Evolutionary conservation across 2,329 filamentous ascomycete species (phyloP).

Genomic region (Davidsoniella australis): DNA sequence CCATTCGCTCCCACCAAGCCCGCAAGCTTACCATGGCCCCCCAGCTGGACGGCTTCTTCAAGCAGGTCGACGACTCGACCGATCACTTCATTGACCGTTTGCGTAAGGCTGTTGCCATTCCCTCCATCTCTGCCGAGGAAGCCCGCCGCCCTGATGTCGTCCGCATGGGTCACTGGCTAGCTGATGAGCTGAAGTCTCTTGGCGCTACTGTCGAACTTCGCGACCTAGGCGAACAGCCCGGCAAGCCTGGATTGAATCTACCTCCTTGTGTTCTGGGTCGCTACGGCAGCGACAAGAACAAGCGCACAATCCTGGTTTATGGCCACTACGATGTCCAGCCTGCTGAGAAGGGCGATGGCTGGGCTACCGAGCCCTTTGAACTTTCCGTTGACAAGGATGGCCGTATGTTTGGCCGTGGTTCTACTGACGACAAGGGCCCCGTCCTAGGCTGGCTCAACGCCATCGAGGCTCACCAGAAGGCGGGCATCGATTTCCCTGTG

Average conservation of each 20-base stretch:
- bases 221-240: slow-evolving; percentile 77
- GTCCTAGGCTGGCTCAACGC: slow-evolving; percentile 96
- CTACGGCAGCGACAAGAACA: slow-evolving; percentile 81
- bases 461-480: slow-evolving; percentile 94
- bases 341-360: slow-evolving; percentile 81
- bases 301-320: slow-evolving; percentile 90
- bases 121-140: slow-evolving; percentile 85
- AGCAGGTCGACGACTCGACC: slow-evolving; percentile 69
- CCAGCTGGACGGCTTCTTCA: slow-evolving; percentile 80
- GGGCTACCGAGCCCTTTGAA: slow-evolving; percentile 87
- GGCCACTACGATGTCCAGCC: slow-evolving; percentile 99
- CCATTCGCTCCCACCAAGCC: slow-evolving; percentile 40
- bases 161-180: slow-evolving; percentile 89
- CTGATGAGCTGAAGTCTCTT: slow-evolving; percentile 61
- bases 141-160: slow-evolving; percentile 80
- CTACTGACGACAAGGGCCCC: slow-evolving; percentile 95
- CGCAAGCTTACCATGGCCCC: slow-evolving; percentile 58
- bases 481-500: slow-evolving; percentile 84
- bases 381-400: slow-evolving; percentile 76
- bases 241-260: slow-evolving; percentile 76
- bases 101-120: slow-evolving; percentile 83
- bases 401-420: slow-evolving; percentile 89
- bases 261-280: slow-evolving; percentile 84
- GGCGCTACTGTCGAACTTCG: slow-evolving; percentile 80
- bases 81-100: slow-evolving; percentile 78